phyloP scores from a whole-genome alignment of 2,329 filamentous ascomycete genomes.

The Aureobasidium sp. region DNA sequence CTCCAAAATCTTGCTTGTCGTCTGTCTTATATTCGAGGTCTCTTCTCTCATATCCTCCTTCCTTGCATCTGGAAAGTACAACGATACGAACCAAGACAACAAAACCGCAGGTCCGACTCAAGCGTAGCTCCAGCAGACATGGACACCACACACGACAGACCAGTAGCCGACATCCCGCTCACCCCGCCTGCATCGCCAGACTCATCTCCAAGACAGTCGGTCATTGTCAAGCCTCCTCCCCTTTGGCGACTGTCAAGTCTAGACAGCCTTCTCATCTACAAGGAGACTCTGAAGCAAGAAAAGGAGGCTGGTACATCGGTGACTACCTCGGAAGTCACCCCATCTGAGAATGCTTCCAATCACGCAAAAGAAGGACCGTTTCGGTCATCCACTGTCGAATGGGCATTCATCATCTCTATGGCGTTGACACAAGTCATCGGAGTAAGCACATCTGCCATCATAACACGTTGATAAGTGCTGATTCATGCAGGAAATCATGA shows the following conservation, averaged over 20 bases:
- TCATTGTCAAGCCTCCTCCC: neutral
- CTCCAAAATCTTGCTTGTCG: neutral
- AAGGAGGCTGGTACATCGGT: slow-evolving; percentile 27
- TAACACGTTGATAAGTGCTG: neutral
- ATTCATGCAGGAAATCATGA: slow-evolving; percentile 36
- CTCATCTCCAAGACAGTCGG: neutral
- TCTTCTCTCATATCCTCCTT: neutral
- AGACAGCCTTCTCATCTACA: slow-evolving; percentile 36
- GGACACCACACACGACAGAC: too few species aligned
- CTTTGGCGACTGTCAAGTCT: slow-evolving; percentile 27
- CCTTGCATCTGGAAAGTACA: neutral
- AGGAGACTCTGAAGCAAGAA: slow-evolving; percentile 31
- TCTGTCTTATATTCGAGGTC: neutral
- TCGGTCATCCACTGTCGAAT: slow-evolving; percentile 33
- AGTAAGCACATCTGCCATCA: neutral
- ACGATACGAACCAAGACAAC: neutral
- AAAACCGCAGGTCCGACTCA: neutral
- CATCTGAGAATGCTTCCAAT: neutral
- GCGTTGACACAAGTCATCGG: slow-evolving; percentile 40
- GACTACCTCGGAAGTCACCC: neutral
- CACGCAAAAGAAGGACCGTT: slow-evolving; percentile 23
- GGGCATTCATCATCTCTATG: slow-evolving; percentile 40
- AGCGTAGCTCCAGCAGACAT: too few species aligned
- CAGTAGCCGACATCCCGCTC: neutral
- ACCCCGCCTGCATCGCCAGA: neutral